Evolutionary conservation across 148 eudicot genomes (phyloP), one percentile per base, ranked within the genome.

Genomic region (Chenopodium suecicum): DNA sequence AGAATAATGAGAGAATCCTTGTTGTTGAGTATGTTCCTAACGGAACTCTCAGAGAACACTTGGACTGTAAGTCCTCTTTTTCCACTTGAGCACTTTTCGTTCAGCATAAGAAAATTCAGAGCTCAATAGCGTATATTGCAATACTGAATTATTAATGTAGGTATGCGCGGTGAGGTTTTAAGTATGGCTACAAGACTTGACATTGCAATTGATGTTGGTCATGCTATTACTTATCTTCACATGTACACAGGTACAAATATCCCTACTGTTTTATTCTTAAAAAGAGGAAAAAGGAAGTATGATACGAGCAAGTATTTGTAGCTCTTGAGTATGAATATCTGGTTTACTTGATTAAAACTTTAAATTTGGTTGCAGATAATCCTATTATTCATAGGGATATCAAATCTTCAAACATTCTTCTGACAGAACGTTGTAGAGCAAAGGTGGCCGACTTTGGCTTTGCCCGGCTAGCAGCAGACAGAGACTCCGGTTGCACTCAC

Each of bases 381-480:
- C 99, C 97, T 5, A 95, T 95, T 78, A 95, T 95, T 73, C 99
- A 95, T 46, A 88, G 99, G 80, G 99, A 95, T 78, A 91, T 94
- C 80, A 94, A 94, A 81, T 92, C 98, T 41, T 94, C 98, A 75
- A 94, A 94, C 90, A 94, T 94, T 83, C 95, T 94, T 83, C 89
- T 94, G 17, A 90, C 92, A 7, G 90, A 91, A 82, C 87, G 80
- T 27, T 83, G 79, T 46, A 90, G 93, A 78, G 98, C 97, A 32
- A 94, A 92, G 82, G 98, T 94, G 58, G 95, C 98, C 10, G 98
- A 94, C 86, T 94, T 95, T 80, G 99, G 99, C 10, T 95, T 95
- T 89, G 94, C 99, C 0, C 83, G 97, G 76, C 12, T 92, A 84
- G 97, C 85, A 25, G 84, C 92, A 23, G 98, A 91, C 67, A 84